A percentile compares a stretch with the other conserved stretches of the same genome.
phyloP scores from a whole-genome alignment of 768 basidiomycete species.

The Cystofilobasidium capitatum region DNA sequence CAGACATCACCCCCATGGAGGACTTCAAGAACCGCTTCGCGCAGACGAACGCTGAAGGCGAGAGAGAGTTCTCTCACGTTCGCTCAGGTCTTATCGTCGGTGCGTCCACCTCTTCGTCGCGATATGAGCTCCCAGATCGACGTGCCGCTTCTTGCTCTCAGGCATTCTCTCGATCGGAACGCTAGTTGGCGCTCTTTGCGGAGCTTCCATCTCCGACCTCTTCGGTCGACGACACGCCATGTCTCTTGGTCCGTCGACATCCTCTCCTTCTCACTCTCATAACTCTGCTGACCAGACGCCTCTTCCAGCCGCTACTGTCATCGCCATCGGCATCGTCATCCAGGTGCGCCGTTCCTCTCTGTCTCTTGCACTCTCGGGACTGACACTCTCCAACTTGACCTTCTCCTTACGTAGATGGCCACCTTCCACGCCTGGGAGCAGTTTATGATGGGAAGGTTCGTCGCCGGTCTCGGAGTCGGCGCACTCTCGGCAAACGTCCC shows the following conservation, averaged over 20 bases:
- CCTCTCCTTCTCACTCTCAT: conserved; percentile 25
- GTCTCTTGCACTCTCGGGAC: conserved; percentile 45
- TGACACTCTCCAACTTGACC: too few relatives aligned
- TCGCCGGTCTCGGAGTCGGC: conserved; percentile 61
- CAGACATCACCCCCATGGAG: conserved; percentile 65
- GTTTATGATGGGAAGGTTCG: conserved; percentile 48
- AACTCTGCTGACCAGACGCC: conserved; percentile 1
- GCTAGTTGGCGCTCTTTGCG: conserved; percentile 56
- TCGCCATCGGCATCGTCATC: conserved; percentile 50
- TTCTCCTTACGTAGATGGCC: neutral
- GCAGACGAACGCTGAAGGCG: too few relatives aligned
- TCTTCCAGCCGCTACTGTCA: conserved; percentile 33
- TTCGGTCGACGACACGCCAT: conserved; percentile 61
- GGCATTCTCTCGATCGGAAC: conserved; percentile 8
- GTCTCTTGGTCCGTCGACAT: conserved; percentile 53
- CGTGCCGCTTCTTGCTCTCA: too few relatives aligned
- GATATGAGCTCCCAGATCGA: too few relatives aligned
- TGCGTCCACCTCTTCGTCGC: conserved; percentile 11
- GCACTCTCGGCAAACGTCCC: conserved; percentile 47
- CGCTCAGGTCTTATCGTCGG: conserved; percentile 41
- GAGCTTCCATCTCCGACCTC: conserved; percentile 52
- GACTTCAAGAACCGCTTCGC: too few relatives aligned
- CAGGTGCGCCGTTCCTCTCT: too few relatives aligned
- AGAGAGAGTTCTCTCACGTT: conserved; percentile 41
- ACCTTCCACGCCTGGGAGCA: neutral